These are phyloP conservation scores for Cyclospora cayetanensis DNA, from an alignment of 169 alveolate genomes.

Conservation along the genomic window DNA sequence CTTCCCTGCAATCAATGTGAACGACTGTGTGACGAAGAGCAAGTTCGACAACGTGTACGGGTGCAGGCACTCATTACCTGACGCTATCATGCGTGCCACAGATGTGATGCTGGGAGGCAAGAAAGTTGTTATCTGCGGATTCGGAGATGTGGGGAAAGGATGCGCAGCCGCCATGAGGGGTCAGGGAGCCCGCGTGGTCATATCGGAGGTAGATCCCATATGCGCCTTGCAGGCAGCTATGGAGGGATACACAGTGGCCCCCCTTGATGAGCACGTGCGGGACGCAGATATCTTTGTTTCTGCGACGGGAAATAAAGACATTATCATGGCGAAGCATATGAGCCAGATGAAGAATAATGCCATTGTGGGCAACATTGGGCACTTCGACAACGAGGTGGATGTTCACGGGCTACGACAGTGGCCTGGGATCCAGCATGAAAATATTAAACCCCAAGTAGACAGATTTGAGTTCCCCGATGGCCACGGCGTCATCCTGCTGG, in stretches of 20 bases:
- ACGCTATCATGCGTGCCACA: conserved; percentile 98
- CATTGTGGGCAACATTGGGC: conserved; percentile 93
- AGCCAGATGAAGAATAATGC: conserved; percentile 98
- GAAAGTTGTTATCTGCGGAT: conserved; percentile 96
- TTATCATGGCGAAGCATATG: conserved; percentile 95
- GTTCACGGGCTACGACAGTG: conserved; percentile 89
- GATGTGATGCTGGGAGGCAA: conserved; percentile 98
- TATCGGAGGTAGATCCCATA: conserved; percentile 98
- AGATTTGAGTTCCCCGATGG: conserved; percentile 82
- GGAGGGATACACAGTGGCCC: conserved; percentile 97
- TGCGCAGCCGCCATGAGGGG: conserved; percentile 97
- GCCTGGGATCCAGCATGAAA: conserved; percentile 89
- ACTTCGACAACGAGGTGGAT: conserved; percentile 98
- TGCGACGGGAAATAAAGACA: conserved; percentile 96
- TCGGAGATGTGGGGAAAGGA: conserved; percentile 99
- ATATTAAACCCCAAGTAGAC: conserved; percentile 96
- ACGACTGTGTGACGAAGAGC: conserved; percentile 97
- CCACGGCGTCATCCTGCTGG: conserved; percentile 94
- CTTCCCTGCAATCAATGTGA: conserved; percentile 96
- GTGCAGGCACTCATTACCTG: conserved; percentile 98
- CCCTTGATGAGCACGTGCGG: conserved; percentile 90
- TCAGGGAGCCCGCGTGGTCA: conserved; percentile 96
- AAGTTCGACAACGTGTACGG: conserved; percentile 99
- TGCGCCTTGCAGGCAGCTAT: conserved; percentile 97
- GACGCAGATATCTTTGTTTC: conserved; percentile 96